Evolutionary conservation across 805 yeast species (phyloP), one percentile per base, ranked within the genome.

Genomic region (Ogataea zsoltii): DNA sequence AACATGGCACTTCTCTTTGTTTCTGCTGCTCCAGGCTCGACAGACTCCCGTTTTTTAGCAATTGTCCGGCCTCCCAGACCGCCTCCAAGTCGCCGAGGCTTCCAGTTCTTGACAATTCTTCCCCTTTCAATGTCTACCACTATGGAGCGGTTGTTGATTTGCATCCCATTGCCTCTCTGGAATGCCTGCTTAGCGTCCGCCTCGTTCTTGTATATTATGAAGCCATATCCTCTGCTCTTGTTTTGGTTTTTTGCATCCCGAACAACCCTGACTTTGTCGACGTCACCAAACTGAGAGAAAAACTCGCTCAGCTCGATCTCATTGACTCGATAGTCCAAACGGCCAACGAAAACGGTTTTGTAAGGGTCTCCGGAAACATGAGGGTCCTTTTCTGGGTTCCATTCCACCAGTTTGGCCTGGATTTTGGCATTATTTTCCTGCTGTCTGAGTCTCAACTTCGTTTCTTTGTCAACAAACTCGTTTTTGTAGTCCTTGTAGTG

Each of bases 11-110:
- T 48, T 33, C 46, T 47, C 6, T 45, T 35, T 17, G 34, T 41
- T n/a, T 42, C 41, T 30, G 33, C n/a, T n/a, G 45, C 15, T 15
- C 30, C 33, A 15, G 28, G 12, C 9, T 37, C 14, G 30, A 18
- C 25, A 7, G 23, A 25, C 30, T 35, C 46, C 38, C 40, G 42
- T 15, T 45, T 42, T 23, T 43, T 45, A 4, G 40, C 48, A 25
- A 48, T 44, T 14, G 40, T 38, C 42, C 67, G 50, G 1, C 96
- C 96, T 3, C 97, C 97, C n/a, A 87, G 65, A 0, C 97, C 97
- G 3, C 97, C 97, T 1, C 96, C 97, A 2, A 92, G 69, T 47
- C 92, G 63, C 55, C 85, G 61, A 0, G 95, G 94, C 44, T 73
- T 75, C 85, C 91, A 87, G 53, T 74, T 77, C 44, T 83, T 76